phyloP scores from a whole-genome alignment of 2,329 filamentous ascomycete genomes.

The Pezicula carpinea region DNA sequence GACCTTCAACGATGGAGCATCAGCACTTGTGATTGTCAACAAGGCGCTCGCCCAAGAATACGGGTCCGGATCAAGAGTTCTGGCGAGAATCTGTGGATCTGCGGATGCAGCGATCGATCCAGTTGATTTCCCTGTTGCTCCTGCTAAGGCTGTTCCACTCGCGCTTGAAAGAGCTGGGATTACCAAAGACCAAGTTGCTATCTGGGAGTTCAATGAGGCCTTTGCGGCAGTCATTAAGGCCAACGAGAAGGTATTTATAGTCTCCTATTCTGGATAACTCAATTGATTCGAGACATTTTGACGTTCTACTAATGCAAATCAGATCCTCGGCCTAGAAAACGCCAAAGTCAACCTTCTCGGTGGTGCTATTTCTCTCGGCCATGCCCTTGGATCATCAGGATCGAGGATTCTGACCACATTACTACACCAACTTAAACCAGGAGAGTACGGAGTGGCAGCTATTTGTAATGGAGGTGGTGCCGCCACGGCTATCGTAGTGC shows the following conservation, averaged over 20 bases:
- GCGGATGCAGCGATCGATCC: conserved; percentile 89
- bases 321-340: conserved; percentile 62
- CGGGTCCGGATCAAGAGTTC: conserved; percentile 69
- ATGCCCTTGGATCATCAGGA: conserved; percentile 89
- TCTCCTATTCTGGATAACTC: no score
- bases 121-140: conserved; percentile 91
- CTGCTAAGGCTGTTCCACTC: conserved; percentile 86
- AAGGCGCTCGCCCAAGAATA: conserved; percentile 77
- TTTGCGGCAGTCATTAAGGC: conserved; percentile 95
- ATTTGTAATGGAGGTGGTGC: conserved; percentile 97
- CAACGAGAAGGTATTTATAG: conserved; percentile 71
- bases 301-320: conserved; percentile 1
- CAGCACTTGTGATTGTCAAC: conserved; percentile 80
- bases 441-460: conserved; percentile 90
- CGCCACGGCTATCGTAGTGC: conserved; percentile 85
- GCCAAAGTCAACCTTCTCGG: conserved; percentile 84
- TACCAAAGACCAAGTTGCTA: conserved; percentile 81
- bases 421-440: conserved; percentile 82
- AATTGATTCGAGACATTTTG: background rate
- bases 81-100: conserved; percentile 81
- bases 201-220: conserved; percentile 99
- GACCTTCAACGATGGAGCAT: conserved; percentile 91
- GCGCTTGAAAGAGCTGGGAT: conserved; percentile 86
- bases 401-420: conserved; percentile 86
- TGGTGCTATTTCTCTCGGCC: conserved; percentile 86